Evolutionary conservation across 768 basidiomycete species (phyloP), one percentile per base, ranked within the genome.

Genomic region (Crucibulum laeve): DNA sequence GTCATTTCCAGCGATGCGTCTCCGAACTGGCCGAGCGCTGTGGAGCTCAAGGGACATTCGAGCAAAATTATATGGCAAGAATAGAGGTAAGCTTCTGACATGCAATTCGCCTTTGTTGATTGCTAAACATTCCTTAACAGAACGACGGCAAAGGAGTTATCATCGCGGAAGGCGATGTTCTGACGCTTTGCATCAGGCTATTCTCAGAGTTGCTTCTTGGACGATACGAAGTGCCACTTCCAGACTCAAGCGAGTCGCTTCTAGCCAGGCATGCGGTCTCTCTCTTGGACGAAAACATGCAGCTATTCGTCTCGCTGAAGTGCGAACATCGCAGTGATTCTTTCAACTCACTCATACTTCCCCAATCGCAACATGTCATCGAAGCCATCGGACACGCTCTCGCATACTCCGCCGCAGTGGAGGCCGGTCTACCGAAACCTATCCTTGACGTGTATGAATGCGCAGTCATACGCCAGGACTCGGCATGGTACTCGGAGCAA

Each of bases 21-120:
- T 60, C 71, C 7, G 74, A 76, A 43, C 64, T 83, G n/a, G 68
- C 77, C 4, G 82, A 85, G 48, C 69, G 82, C 8, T 82, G 77
- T 44, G 82, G 82, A 38, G 82, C 79, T 2, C 81, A 83, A 57
- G 81, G 82, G 2, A 73, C 78, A 0, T 82, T 82, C 43, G 80
- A 78, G 40, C 73, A 76, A 43, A 84, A 84, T 51, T 76, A 78
- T 50, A 73, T 83, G 65, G 71, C 74, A 4, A 65, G 65, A 34
- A 68, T 77, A 23, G 73, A 79, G 65, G 80, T 80, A 43, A 52
- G 52, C 47, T 5, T 15, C 32, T 3, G 43, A 26, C 36, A 26
- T 36, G 48, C 11, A 25, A 5, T 48, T 43, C 21, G 39, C 46
- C 14, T 18, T 36, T 19, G 49, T 49, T 28, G 53, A 39, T 50